Conservation (phyloP, 371 early-diverging fungal genomes). For the Mycotypha africana region DNA sequence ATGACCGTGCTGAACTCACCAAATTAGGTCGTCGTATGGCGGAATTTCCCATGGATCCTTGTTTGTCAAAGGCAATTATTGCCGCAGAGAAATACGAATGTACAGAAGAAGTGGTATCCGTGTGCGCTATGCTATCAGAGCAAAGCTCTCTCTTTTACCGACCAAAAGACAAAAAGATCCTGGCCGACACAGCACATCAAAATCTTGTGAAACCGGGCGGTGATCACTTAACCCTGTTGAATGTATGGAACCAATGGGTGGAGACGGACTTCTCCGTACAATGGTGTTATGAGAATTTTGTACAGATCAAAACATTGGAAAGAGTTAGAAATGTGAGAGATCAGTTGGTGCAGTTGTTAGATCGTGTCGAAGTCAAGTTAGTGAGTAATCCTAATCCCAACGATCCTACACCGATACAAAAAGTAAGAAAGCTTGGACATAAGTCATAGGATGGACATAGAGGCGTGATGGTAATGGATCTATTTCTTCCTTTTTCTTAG, state of each 20-base stretch:
- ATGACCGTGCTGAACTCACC: slow-evolving; percentile 89
- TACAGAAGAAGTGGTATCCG: slow-evolving; percentile 86
- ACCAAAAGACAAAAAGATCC: slow-evolving; percentile 90
- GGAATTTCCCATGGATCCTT: slow-evolving; percentile 97
- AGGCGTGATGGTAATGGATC: too few species aligned
- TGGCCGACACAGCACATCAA: slow-evolving; percentile 92
- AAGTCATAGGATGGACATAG: too few species aligned
- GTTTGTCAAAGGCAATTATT: slow-evolving; percentile 89
- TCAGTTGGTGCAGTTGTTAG: slow-evolving; percentile 88
- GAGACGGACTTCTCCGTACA: slow-evolving; percentile 89
- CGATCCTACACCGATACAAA: slow-evolving; percentile 74
- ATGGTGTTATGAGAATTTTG: slow-evolving; percentile 96
- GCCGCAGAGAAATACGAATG: slow-evolving; percentile 90
- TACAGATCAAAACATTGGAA: slow-evolving; percentile 88
- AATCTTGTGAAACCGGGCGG: slow-evolving; percentile 82
- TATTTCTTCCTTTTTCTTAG: slow-evolving; percentile 25
- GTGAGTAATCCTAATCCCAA: slow-evolving; percentile 69
- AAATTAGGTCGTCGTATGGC: slow-evolving; percentile 98
- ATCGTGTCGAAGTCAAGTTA: slow-evolving; percentile 88
- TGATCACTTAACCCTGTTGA: slow-evolving; percentile 88
- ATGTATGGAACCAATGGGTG: slow-evolving; percentile 95
- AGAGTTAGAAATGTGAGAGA: slow-evolving; percentile 93
- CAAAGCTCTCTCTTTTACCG: slow-evolving; percentile 88
- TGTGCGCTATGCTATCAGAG: slow-evolving; percentile 90
- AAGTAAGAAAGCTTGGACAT: too few species aligned